Conservation (phyloP, 129 eudicot genomes). For the Flaveria trinervia region DNA sequence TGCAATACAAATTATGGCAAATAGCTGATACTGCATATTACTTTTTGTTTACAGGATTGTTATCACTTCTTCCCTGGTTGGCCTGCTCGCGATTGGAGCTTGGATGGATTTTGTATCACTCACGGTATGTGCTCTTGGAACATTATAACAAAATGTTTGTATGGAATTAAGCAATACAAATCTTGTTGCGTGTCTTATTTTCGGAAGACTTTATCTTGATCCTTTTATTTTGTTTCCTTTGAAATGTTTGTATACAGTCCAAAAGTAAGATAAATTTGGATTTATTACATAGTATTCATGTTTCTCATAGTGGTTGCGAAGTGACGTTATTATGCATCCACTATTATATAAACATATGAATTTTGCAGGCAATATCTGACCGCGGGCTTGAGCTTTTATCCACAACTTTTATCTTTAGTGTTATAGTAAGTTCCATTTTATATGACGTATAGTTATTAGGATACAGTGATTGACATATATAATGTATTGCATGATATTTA, state of each 20-base stretch:
- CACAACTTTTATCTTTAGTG: conserved; percentile 75
- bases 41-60: conserved; percentile 51
- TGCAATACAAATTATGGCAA: neutral
- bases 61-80: conserved; percentile 63
- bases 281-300: neutral
- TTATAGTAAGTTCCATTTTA: conserved; percentile 58
- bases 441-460: neutral
- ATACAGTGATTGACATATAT: neutral
- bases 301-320: neutral
- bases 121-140: conserved; percentile 51
- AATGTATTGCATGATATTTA: neutral
- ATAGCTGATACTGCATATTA: neutral
- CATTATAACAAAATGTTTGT: conserved; percentile 4
- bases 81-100: conserved; percentile 62
- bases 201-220: neutral
- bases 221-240: neutral
- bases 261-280: neutral
- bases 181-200: conserved; percentile 7
- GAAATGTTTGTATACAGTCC: neutral
- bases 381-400: conserved; percentile 70
- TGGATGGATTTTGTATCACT: conserved; percentile 61
- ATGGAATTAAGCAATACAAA: neutral
- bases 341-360: conserved; percentile 12
- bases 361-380: conserved; percentile 65
- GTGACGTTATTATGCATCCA: conserved; percentile 10